These are phyloP conservation scores for Saturnispora silvae DNA, from an alignment of 805 yeast genomes.

Conservation along the genomic window DNA sequence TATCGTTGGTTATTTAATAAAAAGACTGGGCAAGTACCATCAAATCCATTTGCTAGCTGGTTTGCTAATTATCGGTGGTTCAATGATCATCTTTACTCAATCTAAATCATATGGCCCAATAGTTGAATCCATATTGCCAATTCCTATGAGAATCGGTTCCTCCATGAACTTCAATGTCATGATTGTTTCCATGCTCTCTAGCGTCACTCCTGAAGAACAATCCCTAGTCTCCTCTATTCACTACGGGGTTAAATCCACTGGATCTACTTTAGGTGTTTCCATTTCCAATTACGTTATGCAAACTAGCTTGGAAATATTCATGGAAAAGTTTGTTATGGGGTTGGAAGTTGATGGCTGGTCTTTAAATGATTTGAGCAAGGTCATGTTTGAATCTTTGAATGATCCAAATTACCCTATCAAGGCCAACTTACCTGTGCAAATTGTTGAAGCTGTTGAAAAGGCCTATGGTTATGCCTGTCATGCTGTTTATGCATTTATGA, in stretches of 20 bases:
- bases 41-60: slow-evolving; percentile 27
- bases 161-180: slow-evolving; percentile 60
- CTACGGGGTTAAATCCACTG: slow-evolving; percentile 51
- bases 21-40: slow-evolving; percentile 53
- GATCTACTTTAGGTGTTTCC: slow-evolving; percentile 42
- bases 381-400: background rate
- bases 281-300: slow-evolving; percentile 30
- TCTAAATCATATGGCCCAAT: slow-evolving; percentile 13
- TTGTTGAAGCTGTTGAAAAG: background rate
- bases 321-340: background rate
- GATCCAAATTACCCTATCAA: background rate
- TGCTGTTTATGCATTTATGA: background rate
- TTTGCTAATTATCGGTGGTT: slow-evolving; percentile 40
- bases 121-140: slow-evolving; percentile 33
- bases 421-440: background rate
- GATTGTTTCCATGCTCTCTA: slow-evolving; percentile 60
- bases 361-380: background rate
- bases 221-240: slow-evolving; percentile 83
- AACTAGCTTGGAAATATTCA: background rate
- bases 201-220: slow-evolving; percentile 57
- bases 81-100: slow-evolving; percentile 23
- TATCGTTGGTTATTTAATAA: slow-evolving; percentile 57
- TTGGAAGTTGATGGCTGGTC: background rate
- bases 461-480: background rate
- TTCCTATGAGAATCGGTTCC: slow-evolving; percentile 53